Evolutionary conservation across 352 stramenopile species (phyloP), one percentile per base, ranked within the genome.

Genomic region (Phytophthora cajani): DNA sequence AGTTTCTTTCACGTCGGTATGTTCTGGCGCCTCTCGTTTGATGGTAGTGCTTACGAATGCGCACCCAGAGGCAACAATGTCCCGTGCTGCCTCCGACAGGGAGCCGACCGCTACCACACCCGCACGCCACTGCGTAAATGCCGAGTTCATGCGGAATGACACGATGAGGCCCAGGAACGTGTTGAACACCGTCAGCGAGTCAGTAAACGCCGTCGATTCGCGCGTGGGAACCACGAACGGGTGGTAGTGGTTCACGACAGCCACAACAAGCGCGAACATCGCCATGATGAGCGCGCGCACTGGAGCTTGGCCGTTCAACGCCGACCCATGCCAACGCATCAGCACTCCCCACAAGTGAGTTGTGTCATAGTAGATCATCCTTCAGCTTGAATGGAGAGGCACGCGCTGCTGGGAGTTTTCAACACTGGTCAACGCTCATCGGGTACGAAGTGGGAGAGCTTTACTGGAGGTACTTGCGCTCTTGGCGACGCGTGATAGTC

Each of bases 161-260:
- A 93, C 77, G 30, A 80, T 91, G 61, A 95, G 82, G 2, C 85
- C 88, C 1, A 95, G 64, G 53, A 95, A 95, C 51, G 85, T 92
- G 75, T 95, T 95, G 73, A 93, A 93, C 12, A 95, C 88, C n/a
- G 84, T 91, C 33, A 95, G 72, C 19, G 88, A 91, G 71, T 93
- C 85, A 0, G 84, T 87, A 56, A 93, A 93, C 14, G 88, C 85
- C 14, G 83, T 90, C 46, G 85, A 93, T 12, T 87, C 71, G 8
- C 81, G 81, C 17, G 85, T 91, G 6, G 77, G 62, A 27, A 89
- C 83, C 30, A 93, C 84, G 49, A 95, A 93, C 21, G 71, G 74
- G 65, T 92, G 74, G 42, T 81, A 77, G 16, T 80, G 59, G 64
- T 95, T 92, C 36, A 71, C 56, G 8, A 79, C 21, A 0, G 85